Percentiles rank a stretch among this genome's conserved stretches.
Conservation (phyloP, 2,329 filamentous ascomycete species). For the Cercospora sp. region DNA sequence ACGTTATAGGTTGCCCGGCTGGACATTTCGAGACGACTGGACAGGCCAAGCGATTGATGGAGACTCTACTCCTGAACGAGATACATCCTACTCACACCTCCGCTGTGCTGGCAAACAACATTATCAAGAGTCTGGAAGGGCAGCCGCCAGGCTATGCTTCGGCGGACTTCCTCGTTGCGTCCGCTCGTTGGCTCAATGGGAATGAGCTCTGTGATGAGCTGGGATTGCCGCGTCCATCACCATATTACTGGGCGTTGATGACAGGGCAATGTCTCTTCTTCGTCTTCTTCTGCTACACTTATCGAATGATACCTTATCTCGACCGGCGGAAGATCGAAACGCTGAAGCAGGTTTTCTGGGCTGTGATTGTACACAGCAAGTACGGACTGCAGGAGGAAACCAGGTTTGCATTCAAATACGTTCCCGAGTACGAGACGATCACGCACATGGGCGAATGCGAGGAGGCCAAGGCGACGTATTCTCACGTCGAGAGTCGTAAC, state of each 20-base stretch:
- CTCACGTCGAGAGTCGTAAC: conserved; percentile 51
- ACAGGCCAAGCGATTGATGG: conserved; percentile 63
- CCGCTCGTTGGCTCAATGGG: conserved; percentile 70
- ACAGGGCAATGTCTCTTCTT: conserved; percentile 68
- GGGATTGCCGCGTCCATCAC: conserved; percentile 56
- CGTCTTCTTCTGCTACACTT: conserved; percentile 54
- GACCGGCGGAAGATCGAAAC: conserved; percentile 56
- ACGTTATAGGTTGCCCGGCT: conserved; percentile 69
- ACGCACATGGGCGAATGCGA: conserved; percentile 50
- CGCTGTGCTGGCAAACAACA: conserved; percentile 69
- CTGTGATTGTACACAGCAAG: conserved; percentile 63
- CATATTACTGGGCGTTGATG: conserved; percentile 62
- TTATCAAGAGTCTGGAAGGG: conserved; percentile 66
- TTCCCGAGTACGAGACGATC: conserved; percentile 56
- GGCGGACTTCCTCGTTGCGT: conserved; percentile 66
- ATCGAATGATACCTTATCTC: conserved; percentile 51
- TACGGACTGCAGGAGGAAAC: conserved; percentile 62
- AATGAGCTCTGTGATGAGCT: conserved; percentile 61
- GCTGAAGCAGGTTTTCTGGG: conserved; percentile 57
- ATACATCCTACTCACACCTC: conserved; percentile 64
- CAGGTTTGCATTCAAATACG: conserved; percentile 51
- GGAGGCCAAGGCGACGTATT: conserved; percentile 41
- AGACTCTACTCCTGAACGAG: conserved; percentile 66
- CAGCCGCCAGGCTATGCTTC: conserved; percentile 66
- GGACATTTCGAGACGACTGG: conserved; percentile 53